These are phyloP conservation scores for Rhododendron kiyosumense DNA, from an alignment of 148 eudicot species.

Conservation along the genomic window DNA sequence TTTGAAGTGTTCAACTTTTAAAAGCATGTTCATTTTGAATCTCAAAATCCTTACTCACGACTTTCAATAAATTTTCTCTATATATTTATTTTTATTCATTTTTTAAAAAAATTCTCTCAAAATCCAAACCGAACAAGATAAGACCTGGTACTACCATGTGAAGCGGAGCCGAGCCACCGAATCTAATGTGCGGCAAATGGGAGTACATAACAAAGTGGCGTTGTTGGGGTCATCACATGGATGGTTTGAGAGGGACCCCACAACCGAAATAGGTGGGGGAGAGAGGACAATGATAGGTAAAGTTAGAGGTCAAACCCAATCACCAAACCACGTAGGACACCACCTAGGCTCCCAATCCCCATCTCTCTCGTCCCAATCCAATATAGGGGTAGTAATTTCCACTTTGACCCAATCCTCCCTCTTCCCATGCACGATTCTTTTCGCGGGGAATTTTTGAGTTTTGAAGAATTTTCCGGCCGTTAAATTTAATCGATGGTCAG, in stretches of 20 bases:
- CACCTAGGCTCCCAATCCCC: background rate
- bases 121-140: too few relatives aligned
- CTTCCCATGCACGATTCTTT: too few relatives aligned
- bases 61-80: too few relatives aligned
- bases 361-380: background rate
- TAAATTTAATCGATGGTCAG: too few relatives aligned
- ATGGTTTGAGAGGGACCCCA: background rate
- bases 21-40: too few relatives aligned
- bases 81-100: too few relatives aligned
- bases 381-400: background rate
- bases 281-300: background rate
- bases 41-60: accelerated
- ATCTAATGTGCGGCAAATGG: background rate
- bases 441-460: too few relatives aligned
- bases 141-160: background rate
- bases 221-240: background rate
- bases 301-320: background rate
- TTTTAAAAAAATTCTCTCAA: too few relatives aligned
- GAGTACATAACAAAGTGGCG: background rate
- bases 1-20: too few relatives aligned
- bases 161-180: background rate
- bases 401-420: background rate
- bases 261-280: background rate
- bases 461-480: too few relatives aligned
- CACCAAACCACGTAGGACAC: background rate